phyloP scores from a whole-genome alignment of 73 alveolate species.

The Breviolum minutum region DNA sequence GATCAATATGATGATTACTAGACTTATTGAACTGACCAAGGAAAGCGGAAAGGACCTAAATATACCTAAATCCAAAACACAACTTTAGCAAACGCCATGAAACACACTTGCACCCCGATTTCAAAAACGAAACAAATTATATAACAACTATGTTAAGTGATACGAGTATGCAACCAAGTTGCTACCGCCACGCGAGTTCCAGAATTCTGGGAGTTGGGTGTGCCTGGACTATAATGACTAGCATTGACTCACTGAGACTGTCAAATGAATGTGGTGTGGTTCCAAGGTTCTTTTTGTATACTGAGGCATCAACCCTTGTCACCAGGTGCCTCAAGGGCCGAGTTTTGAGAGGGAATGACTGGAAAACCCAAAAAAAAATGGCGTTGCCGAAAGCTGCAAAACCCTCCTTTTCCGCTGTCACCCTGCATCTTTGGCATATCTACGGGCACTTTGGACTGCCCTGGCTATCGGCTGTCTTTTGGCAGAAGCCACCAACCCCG shows the following conservation, averaged over 20 bases:
- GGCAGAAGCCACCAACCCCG: too few species aligned
- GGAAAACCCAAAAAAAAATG: not conserved
- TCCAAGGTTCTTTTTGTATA: not conserved
- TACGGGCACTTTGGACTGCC: too few species aligned
- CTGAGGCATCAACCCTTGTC: slow-evolving; percentile 62
- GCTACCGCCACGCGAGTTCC: slow-evolving; percentile 56
- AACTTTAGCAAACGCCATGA: too few species aligned
- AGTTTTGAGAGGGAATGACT: too few species aligned
- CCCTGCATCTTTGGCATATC: not conserved
- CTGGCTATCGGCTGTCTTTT: too few species aligned
- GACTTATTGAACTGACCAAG: not conserved
- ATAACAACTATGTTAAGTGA: not conserved
- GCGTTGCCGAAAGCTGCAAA: not conserved
- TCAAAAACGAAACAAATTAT: not conserved
- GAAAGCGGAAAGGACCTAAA: not conserved
- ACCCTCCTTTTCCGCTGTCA: not conserved
- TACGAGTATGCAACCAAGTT: not conserved
- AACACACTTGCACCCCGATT: too few species aligned
- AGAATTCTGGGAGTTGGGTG: slow-evolving; percentile 69
- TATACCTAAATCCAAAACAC: too few species aligned
- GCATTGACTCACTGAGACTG: too few species aligned
- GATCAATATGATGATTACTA: too few species aligned
- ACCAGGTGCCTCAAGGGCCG: slow-evolving; percentile 26
- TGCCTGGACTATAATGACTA: slow-evolving; percentile 1
- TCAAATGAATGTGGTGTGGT: too few species aligned